Conservation (phyloP, 768 basidiomycete genomes). For the Saitozyma podzolica region DNA sequence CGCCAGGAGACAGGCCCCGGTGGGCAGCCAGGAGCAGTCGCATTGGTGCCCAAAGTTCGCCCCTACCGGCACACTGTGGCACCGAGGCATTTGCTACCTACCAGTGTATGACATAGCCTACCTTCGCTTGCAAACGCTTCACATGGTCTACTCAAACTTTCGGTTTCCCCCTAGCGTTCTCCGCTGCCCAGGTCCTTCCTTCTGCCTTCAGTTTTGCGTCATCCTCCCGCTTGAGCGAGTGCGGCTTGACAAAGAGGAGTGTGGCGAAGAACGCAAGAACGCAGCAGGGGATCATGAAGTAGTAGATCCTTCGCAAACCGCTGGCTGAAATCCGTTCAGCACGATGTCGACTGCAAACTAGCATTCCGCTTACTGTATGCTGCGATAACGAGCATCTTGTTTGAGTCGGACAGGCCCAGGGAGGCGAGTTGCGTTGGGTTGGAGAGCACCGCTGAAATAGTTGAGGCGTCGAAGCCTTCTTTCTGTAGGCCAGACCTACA, state of each 20-base stretch:
- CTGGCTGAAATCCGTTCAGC: slow-evolving; percentile 9
- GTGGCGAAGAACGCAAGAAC: slow-evolving; percentile 60
- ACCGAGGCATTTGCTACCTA: too few species aligned
- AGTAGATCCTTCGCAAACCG: slow-evolving; percentile 55
- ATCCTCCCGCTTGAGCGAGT: slow-evolving; percentile 62
- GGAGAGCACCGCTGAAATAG: slow-evolving; percentile 13
- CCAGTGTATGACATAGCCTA: too few species aligned
- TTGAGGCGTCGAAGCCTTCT: background rate
- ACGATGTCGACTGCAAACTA: background rate
- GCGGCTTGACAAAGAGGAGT: slow-evolving; percentile 63
- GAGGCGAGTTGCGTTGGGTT: slow-evolving; percentile 26
- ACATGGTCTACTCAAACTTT: too few species aligned
- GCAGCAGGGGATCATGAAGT: slow-evolving; percentile 56
- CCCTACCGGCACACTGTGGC: too few species aligned
- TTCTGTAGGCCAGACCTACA: background rate
- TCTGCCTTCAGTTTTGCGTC: slow-evolving; percentile 55
- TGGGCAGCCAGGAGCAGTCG: too few species aligned
- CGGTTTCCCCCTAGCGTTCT: too few species aligned
- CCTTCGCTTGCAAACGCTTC: too few species aligned
- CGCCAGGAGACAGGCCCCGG: too few species aligned
- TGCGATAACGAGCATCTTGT: slow-evolving; percentile 10
- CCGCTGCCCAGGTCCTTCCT: slow-evolving; percentile 30
- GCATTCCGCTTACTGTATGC: slow-evolving; percentile 16
- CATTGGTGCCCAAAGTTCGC: too few species aligned
- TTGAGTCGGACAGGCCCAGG: slow-evolving; percentile 5